Conservation (phyloP, 208 protist genomes). For the Leishmania mexicana region DNA sequence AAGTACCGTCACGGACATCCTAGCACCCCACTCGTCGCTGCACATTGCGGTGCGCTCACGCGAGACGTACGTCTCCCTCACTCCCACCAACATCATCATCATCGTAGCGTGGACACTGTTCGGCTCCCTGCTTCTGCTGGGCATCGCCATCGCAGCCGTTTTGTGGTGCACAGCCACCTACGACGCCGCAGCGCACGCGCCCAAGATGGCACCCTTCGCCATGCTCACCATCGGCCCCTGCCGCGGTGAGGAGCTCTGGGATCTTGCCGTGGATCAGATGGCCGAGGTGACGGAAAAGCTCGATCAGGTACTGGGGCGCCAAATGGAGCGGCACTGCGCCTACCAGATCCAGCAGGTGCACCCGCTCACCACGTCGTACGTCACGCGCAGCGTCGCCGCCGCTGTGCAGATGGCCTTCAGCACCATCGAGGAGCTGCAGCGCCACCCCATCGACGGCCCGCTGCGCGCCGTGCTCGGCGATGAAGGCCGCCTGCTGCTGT, state of each 20-base stretch:
- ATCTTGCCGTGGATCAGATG: constrained; percentile 63
- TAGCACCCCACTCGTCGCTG: constrained; percentile 7
- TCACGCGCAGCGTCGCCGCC: constrained; percentile 46
- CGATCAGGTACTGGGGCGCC: constrained; percentile 31
- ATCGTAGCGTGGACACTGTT: constrained; percentile 43
- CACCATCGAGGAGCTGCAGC: constrained; percentile 59
- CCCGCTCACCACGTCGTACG: constrained; percentile 65
- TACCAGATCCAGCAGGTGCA: constrained; percentile 78
- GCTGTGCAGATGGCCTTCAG: constrained; percentile 67
- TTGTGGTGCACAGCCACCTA: constrained; percentile 51
- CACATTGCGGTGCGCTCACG: constrained; percentile 32
- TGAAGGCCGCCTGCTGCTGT: constrained; percentile 54
- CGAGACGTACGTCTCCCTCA: constrained; percentile 13
- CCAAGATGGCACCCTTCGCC: constrained; percentile 73
- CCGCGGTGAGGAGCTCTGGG: constrained; percentile 71
- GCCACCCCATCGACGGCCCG: constrained; percentile 50
- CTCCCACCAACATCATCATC: constrained; percentile 16
- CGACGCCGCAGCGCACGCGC: constrained; percentile 61
- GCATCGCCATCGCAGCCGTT: constrained; percentile 31
- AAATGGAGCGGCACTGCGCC: constrained; percentile 46
- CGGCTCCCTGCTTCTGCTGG: constrained; percentile 31
- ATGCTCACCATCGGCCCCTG: constrained; percentile 67
- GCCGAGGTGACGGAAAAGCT: constrained; percentile 55
- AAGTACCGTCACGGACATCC: background rate
- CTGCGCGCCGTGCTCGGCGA: constrained; percentile 60